Percentiles rank a stretch among this genome's conserved stretches.
phyloP scores from a whole-genome alignment of 441 rosid genomes.

The Omphalea diandra region DNA sequence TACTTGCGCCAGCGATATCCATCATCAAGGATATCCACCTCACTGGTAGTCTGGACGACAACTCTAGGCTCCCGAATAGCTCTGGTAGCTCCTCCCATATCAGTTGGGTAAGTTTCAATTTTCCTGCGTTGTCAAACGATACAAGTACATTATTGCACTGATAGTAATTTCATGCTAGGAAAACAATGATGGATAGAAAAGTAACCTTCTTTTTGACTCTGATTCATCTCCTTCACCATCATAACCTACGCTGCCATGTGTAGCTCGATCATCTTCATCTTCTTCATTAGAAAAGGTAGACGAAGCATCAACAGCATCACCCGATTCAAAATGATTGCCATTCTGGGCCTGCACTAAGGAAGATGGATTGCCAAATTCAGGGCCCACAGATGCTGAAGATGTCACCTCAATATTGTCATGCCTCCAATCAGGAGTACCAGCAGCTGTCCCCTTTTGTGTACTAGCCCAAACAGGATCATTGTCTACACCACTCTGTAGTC shows the following conservation, averaged over 20 bases:
- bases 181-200: not conserved
- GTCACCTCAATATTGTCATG: conserved; percentile 65
- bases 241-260: conserved; percentile 45
- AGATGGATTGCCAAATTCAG: conserved; percentile 46
- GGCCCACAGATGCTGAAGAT: conserved; percentile 44
- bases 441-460: conserved; percentile 38
- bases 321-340: conserved; percentile 43
- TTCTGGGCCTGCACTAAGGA: conserved; percentile 37
- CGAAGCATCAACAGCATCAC: conserved; percentile 55
- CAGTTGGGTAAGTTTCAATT: conserved; percentile 61
- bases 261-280: conserved; percentile 59
- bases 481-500: conserved; percentile 37
- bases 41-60: conserved; percentile 94
- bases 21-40: conserved; percentile 96
- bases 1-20: conserved; percentile 99
- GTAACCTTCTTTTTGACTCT: conserved; percentile 63
- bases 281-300: conserved; percentile 56
- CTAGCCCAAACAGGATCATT: conserved; percentile 50
- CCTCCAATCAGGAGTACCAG: conserved; percentile 49
- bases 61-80: conserved; percentile 93
- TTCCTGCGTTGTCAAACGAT: conserved; percentile 35
- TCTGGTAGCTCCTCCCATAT: conserved; percentile 79
- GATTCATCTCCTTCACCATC: conserved; percentile 62
- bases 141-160: conserved; percentile 18
- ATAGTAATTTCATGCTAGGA: not conserved